A percentile compares a stretch with the other conserved stretches of the same genome.
phyloP scores from a whole-genome alignment of 2,329 filamentous ascomycete genomes.

The Arthrobotrys pseudoclavata region DNA sequence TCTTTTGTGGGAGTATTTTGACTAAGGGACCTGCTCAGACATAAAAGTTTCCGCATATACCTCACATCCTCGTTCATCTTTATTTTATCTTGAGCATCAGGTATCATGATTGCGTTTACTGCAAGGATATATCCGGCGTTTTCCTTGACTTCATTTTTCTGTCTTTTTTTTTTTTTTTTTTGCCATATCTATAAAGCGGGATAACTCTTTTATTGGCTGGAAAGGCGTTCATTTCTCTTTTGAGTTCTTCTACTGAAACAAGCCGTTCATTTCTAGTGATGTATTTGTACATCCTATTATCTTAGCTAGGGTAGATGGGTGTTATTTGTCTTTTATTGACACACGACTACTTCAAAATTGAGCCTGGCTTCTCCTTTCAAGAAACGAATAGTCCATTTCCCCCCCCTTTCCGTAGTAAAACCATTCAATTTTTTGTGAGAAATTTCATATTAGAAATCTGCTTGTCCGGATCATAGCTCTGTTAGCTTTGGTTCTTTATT shows the following conservation, averaged over 20 bases:
- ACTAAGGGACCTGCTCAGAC: slow-evolving; percentile 47
- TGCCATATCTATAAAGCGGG: slow-evolving; percentile 27
- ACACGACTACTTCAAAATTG: slow-evolving; percentile 21
- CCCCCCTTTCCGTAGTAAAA: background rate
- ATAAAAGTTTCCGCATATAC: slow-evolving; percentile 59
- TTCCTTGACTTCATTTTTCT: slow-evolving; percentile 5
- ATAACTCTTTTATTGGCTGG: slow-evolving; percentile 28
- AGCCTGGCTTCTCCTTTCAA: slow-evolving; percentile 16
- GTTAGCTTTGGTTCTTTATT: background rate
- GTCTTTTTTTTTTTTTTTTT: slow-evolving; percentile 6
- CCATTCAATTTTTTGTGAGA: background rate
- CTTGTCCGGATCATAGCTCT: background rate
- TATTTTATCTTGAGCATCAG: slow-evolving; percentile 45
- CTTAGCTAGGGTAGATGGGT: slow-evolving; percentile 21
- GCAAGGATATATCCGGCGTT: slow-evolving; percentile 59
- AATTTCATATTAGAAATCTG: background rate
- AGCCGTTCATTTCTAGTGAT: slow-evolving; percentile 35
- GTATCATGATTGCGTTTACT: slow-evolving; percentile 58
- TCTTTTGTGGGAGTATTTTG: slow-evolving; percentile 44
- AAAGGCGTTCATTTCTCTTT: slow-evolving; percentile 24
- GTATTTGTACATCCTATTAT: slow-evolving; percentile 54
- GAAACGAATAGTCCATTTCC: background rate
- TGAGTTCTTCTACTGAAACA: slow-evolving; percentile 11
- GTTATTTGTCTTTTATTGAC: slow-evolving; percentile 10
- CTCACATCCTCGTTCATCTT: slow-evolving; percentile 16